These are phyloP conservation scores for Claviceps paspali DNA, from an alignment of 2,329 filamentous ascomycete genomes.

Conservation along the genomic window DNA sequence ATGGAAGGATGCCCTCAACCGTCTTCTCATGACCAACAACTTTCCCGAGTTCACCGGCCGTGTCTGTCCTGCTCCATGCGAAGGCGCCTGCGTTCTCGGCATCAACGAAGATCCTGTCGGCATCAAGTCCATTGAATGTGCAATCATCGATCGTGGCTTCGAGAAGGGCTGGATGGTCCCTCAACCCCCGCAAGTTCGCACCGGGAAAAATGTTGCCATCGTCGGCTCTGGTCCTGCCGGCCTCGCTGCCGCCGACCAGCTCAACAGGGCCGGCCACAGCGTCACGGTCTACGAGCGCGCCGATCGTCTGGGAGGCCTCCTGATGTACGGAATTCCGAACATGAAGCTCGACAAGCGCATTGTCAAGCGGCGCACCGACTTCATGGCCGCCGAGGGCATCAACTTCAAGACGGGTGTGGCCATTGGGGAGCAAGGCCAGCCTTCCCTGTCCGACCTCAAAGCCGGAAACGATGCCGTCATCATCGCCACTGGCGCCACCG, in stretches of 20 bases:
- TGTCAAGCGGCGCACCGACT: conserved; percentile 86
- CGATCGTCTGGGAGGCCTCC: conserved; percentile 75
- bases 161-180: conserved; percentile 98
- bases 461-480: conserved; percentile 68
- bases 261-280: conserved; percentile 79
- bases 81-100: conserved; percentile 87
- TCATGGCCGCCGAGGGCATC: conserved; percentile 83
- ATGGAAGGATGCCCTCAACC: conserved; percentile 84
- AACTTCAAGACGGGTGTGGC: conserved; percentile 64
- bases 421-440: conserved; percentile 56
- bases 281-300: conserved; percentile 89
- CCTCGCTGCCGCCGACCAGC: conserved; percentile 79
- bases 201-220: conserved; percentile 75
- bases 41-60: conserved; percentile 97
- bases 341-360: conserved; percentile 99
- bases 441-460: conserved; percentile 55
- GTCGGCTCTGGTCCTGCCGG: conserved; percentile 88
- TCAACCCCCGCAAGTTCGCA: conserved; percentile 59
- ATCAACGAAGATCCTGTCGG: conserved; percentile 96
- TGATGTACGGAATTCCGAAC: conserved; percentile 98
- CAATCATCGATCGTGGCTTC: conserved; percentile 93
- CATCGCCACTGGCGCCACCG: conserved; percentile 83
- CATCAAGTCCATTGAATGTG: conserved; percentile 97
- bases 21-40: conserved; percentile 92
- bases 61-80: conserved; percentile 91